Evolutionary conservation across 192 early-diverging fungal species (phyloP).

Genomic region (Entomortierella parvispora): DNA sequence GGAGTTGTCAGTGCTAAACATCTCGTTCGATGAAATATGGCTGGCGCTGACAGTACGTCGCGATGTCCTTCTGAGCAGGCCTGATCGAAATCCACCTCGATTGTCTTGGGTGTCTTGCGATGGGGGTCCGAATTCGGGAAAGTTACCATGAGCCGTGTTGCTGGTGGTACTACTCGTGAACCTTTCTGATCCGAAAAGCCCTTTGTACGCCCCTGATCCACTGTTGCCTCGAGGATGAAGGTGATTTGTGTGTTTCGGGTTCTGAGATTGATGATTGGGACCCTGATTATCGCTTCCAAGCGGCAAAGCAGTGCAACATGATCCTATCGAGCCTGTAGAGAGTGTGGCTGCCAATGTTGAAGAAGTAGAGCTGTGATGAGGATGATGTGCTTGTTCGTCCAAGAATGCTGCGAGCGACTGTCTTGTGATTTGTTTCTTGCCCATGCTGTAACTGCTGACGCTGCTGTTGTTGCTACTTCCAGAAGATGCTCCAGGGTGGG

Average conservation of each 20-base stretch:
- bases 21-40: slow-evolving; percentile 24
- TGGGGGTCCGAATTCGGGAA: neutral
- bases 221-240: too few species aligned
- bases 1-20: slow-evolving; percentile 6
- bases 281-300: too few species aligned
- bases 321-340: too few species aligned
- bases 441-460: slow-evolving; percentile 15
- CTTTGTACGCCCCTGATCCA: neutral
- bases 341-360: neutral
- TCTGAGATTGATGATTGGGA: neutral
- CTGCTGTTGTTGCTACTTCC: slow-evolving; percentile 23
- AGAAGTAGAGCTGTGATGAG: slow-evolving; percentile 10
- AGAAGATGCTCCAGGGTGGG: neutral
- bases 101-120: neutral
- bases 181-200: slow-evolving; percentile 20
- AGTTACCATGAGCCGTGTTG: neutral
- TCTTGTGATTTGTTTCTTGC: slow-evolving; percentile 6
- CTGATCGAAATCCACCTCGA: slow-evolving; percentile 9
- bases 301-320: too few species aligned
- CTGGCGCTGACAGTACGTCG: slow-evolving; percentile 36
- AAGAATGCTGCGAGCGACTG: slow-evolving; percentile 14
- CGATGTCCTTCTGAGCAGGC: slow-evolving; percentile 8
- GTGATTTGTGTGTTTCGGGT: neutral
- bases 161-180: slow-evolving; percentile 14
- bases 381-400: slow-evolving; percentile 22